phyloP scores from a whole-genome alignment of 2,329 filamentous ascomycete species.

The Parascedosporium putredinis region DNA sequence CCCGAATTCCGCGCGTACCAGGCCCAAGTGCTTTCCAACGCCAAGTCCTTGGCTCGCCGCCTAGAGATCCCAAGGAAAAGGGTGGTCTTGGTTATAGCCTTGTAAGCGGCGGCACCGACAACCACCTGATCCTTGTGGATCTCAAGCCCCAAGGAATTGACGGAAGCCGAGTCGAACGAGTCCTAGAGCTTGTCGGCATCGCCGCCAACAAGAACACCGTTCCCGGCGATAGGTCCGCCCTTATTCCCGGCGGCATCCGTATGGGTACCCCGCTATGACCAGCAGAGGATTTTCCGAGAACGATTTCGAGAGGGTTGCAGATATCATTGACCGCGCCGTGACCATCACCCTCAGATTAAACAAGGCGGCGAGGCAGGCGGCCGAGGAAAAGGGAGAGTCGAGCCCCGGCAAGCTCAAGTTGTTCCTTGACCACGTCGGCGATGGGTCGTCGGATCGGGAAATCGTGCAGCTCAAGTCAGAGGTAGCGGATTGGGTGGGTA shows the following conservation, averaged over 20 bases:
- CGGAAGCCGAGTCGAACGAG: constrained; percentile 78
- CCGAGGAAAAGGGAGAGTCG: constrained; percentile 57
- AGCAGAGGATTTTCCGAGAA: constrained; percentile 82
- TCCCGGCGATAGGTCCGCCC: constrained; percentile 84
- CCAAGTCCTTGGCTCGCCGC: constrained; percentile 70
- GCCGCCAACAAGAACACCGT: constrained; percentile 99
- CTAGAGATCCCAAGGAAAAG: constrained; percentile 59
- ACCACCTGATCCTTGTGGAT: constrained; percentile 89
- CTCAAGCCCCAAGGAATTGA: constrained; percentile 83
- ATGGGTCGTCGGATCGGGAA: constrained; percentile 57
- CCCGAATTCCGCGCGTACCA: constrained; percentile 92
- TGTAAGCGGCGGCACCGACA: constrained; percentile 91
- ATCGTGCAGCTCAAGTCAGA: constrained; percentile 64
- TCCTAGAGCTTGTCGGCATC: constrained; percentile 85
- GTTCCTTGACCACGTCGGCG: constrained; percentile 58
- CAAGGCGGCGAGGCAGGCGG: constrained; percentile 59
- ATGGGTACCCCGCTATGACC: constrained; percentile 98
- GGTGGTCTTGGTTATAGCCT: constrained; percentile 77
- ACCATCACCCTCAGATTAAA: constrained; percentile 68
- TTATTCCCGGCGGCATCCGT: constrained; percentile 85
- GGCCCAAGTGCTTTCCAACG: constrained; percentile 78
- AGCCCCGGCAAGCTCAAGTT: constrained; percentile 52
- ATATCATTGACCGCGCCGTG: constrained; percentile 76
- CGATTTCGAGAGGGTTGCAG: constrained; percentile 79
- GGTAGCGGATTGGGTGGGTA: constrained; percentile 70